Evolutionary conservation across 129 eudicot species (phyloP), one percentile per base, ranked within the genome.

Genomic region (Chrysanthemum makinoi): DNA sequence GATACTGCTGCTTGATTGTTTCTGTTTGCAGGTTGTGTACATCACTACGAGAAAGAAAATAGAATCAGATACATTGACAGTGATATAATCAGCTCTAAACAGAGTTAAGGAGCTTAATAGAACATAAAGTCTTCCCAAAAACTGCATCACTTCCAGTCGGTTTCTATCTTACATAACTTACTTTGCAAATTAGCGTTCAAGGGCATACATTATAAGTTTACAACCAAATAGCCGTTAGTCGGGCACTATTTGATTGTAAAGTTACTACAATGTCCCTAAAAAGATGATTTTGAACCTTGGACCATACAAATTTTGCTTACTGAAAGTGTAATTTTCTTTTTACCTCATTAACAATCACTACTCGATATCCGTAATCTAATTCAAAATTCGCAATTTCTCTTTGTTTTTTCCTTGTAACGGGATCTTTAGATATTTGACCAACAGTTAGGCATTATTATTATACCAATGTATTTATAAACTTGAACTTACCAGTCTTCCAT

Each of bases 401-500:
- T 39, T 39, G 16, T 73, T 13, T 39, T 20, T 11, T 63, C 16
- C 39, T 39, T 47, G 3, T 8, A 18, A 20, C n/a, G 28, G 26
- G 8, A 59, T 43, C 47, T 64, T 58, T 4, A 72, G 39, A 49
- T 35, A 63, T 15, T 16, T 33, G 46, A 64, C 70, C 35, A 50
- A 51, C 13, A 19, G 51, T 43, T 14, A 59, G 11, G 19, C 71
- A 18, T 19, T 47, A 4, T 6, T 68, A 5, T 15, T n/a, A 20
- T 20, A 54, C 53, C 33, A 35, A 72, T 51, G n/a, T 52, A 33
- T 26, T 1, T 33, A 49, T 50, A 14, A 75, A 56, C 49, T 8
- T 24, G 48, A 47, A 70, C 66, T 3, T 84, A 95, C 99, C 99
- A 71, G 81, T 95, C 97, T 59, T 95, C 99, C 96, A 95, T 86